These are phyloP conservation scores for Arthroderma sp. DNA, from an alignment of 2,329 filamentous ascomycete species.

Conservation along the genomic window DNA sequence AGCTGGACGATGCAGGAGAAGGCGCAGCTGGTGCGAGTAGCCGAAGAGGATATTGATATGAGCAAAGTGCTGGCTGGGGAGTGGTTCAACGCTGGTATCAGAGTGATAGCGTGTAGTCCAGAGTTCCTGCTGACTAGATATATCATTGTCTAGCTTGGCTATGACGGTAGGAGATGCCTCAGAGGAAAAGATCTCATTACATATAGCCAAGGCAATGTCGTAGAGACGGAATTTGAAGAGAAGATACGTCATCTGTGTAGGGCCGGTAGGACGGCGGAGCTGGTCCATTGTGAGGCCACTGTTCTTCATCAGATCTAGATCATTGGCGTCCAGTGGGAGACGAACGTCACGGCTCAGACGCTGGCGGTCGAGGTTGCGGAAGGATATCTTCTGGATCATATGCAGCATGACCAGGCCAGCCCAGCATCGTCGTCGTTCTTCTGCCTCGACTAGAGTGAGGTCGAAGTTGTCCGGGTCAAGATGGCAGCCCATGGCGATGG, in stretches of 20 bases:
- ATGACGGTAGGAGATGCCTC: conserved; percentile 17
- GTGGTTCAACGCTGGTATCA: conserved; percentile 17
- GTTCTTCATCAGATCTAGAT: conserved; percentile 24
- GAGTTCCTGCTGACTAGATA: conserved; percentile 22
- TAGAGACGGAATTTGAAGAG: conserved; percentile 29
- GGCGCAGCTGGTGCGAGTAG: conserved; percentile 29
- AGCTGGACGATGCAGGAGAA: conserved; percentile 28
- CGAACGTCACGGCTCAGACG: conserved; percentile 22
- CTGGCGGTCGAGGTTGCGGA: conserved; percentile 26
- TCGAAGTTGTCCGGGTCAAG: conserved; percentile 29
- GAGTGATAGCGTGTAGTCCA: conserved; percentile 23
- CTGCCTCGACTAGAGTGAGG: conserved; percentile 26
- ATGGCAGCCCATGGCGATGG: conserved; percentile 33
- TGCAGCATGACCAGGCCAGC: conserved; percentile 32
- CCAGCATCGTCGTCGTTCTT: conserved; percentile 32
- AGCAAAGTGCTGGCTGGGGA: conserved; percentile 27
- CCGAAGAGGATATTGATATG: conserved; percentile 33
- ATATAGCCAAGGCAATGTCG: conserved; percentile 27
- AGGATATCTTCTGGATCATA: conserved; percentile 28
- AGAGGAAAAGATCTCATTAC: conserved; percentile 24
- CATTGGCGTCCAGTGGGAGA: conserved; percentile 28
- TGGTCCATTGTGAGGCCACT: conserved; percentile 14
- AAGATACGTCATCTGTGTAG: conserved; percentile 34
- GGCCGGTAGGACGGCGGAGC: conserved; percentile 13
- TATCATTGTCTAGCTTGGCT: conserved; percentile 22